Evolutionary conservation across 2,329 filamentous ascomycete genomes (phyloP).

Genomic region (Ceratocystis cubensis): DNA sequence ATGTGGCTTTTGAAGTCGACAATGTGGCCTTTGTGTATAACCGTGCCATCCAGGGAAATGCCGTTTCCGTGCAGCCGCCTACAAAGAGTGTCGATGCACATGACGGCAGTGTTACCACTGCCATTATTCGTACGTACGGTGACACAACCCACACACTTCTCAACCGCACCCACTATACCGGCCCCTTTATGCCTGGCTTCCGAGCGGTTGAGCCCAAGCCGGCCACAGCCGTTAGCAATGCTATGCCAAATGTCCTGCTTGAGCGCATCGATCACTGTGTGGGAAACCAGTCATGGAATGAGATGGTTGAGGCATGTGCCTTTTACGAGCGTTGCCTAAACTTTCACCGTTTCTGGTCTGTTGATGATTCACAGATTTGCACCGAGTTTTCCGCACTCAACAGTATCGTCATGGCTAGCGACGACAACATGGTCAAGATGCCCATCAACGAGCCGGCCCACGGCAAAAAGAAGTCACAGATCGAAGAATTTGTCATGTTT

Average conservation of each 20-base stretch:
- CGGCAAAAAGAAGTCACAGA: slow-evolving; percentile 84
- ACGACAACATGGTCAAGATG: slow-evolving; percentile 86
- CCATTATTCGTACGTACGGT: slow-evolving; percentile 81
- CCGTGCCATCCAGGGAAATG: slow-evolving; percentile 55
- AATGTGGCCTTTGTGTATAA: slow-evolving; percentile 68
- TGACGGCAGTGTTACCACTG: slow-evolving; percentile 55
- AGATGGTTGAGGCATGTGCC: slow-evolving; percentile 56
- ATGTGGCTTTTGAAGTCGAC: slow-evolving; percentile 91
- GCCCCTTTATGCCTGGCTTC: slow-evolving; percentile 75
- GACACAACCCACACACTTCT: slow-evolving; percentile 92
- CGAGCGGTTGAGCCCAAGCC: slow-evolving; percentile 37
- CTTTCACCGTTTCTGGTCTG: slow-evolving; percentile 96
- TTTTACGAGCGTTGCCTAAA: slow-evolving; percentile 80
- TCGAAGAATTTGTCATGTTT: slow-evolving; percentile 86
- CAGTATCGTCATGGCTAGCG: slow-evolving; percentile 79
- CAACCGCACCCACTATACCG: slow-evolving; percentile 55
- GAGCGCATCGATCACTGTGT: slow-evolving; percentile 89
- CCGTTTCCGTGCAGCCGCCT: slow-evolving; percentile 51
- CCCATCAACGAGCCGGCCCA: slow-evolving; percentile 92
- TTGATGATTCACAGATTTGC: slow-evolving; percentile 85
- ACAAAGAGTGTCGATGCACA: slow-evolving; percentile 42
- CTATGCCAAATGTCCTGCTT: slow-evolving; percentile 45
- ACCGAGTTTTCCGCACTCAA: slow-evolving; percentile 84
- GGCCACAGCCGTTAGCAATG: slow-evolving; percentile 27
- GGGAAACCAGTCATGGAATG: slow-evolving; percentile 90